These are phyloP conservation scores for Zostera marina DNA, from an alignment of 116 monocot species.

Conservation along the genomic window DNA sequence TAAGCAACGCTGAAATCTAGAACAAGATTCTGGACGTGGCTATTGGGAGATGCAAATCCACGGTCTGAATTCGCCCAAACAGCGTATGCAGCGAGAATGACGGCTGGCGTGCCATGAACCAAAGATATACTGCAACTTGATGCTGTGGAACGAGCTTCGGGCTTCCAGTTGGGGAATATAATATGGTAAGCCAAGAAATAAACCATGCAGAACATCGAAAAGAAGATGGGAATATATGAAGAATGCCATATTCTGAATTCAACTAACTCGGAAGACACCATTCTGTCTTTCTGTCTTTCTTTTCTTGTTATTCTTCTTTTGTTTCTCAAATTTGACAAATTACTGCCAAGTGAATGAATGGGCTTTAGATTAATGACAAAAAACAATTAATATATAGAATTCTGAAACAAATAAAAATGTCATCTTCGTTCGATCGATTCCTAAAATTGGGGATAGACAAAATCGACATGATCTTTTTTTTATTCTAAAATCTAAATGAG, in stretches of 20 bases:
- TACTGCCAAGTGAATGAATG: background rate
- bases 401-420: no score
- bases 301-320: background rate
- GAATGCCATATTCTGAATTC: background rate
- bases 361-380: no score
- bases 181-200: constrained; percentile 40
- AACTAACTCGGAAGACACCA: constrained; percentile 2
- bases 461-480: no score
- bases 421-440: no score
- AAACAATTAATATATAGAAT: no score
- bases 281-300: background rate
- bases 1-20: constrained; percentile 83
- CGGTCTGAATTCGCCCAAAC: constrained; percentile 7
- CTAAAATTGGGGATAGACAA: no score
- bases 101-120: constrained; percentile 71
- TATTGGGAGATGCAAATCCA: constrained; percentile 45
- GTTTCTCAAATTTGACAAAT: background rate
- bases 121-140: constrained; percentile 82
- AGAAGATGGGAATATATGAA: constrained; percentile 17
- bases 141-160: constrained; percentile 48
- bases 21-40: constrained; percentile 32
- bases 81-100: constrained; percentile 27
- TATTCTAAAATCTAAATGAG: no score
- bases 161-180: constrained; percentile 61
- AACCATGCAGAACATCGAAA: constrained; percentile 28